Percentiles rank a stretch among this genome's conserved stretches.
Evolutionary conservation across 2,329 filamentous ascomycete genomes (phyloP).

Genomic region (Stenocarpella maydis): DNA sequence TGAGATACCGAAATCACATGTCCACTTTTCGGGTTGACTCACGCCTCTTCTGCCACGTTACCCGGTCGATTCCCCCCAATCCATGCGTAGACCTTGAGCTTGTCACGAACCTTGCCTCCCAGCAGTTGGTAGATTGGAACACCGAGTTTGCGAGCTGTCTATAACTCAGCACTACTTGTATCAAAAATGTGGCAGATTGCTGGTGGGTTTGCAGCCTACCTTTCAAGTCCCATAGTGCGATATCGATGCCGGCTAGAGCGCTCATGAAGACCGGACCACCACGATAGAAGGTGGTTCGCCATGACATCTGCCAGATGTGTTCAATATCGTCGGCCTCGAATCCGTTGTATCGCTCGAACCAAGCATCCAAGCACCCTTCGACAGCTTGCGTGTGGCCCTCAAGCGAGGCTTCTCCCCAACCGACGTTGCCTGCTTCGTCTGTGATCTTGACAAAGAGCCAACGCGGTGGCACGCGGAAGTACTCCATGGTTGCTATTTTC

Average conservation of each 20-base stretch:
- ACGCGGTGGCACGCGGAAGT: slow-evolving; percentile 70
- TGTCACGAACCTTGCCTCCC: slow-evolving; percentile 69
- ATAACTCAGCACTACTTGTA: neutral
- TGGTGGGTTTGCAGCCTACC: slow-evolving; percentile 39
- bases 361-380: slow-evolving; percentile 69
- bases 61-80: slow-evolving; percentile 72
- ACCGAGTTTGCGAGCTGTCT: slow-evolving; percentile 43
- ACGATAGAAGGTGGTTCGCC: slow-evolving; percentile 71
- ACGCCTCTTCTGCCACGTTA: slow-evolving; percentile 67
- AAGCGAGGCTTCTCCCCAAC: slow-evolving; percentile 72
- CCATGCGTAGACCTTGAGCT: slow-evolving; percentile 72
- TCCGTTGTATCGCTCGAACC: slow-evolving; percentile 62
- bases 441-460: slow-evolving; percentile 75
- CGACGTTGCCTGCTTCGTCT: slow-evolving; percentile 63
- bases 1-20: neutral
- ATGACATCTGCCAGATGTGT: slow-evolving; percentile 73
- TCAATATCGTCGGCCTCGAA: slow-evolving; percentile 74
- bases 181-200: too few species aligned
- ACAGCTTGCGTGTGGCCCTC: slow-evolving; percentile 72
- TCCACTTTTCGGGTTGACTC: slow-evolving; percentile 34
- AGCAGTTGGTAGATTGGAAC: slow-evolving; percentile 72
- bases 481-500: slow-evolving; percentile 68
- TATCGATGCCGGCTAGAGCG: slow-evolving; percentile 73
- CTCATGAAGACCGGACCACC: slow-evolving; percentile 76
- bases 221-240: slow-evolving; percentile 75